phyloP scores from a whole-genome alignment of 108 stramenopile genomes.

The Chaetoceros tenuissimus region DNA sequence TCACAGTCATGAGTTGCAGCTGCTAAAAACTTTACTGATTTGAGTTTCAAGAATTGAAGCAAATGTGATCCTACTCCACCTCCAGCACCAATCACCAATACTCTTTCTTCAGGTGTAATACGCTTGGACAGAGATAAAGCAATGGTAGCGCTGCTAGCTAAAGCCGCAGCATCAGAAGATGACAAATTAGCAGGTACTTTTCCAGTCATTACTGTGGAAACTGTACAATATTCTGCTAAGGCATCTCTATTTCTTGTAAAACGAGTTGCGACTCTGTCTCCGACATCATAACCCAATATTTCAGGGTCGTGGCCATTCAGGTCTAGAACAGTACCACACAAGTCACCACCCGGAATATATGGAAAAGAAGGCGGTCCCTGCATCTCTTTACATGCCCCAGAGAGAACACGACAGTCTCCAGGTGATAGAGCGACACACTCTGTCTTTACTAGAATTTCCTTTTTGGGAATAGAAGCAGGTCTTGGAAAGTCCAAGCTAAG shows the following conservation, averaged over 20 bases:
- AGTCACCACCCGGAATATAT: conserved; percentile 60
- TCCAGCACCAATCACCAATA: conserved; percentile 50
- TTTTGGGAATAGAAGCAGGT: conserved; percentile 17
- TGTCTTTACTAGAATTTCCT: conserved; percentile 30
- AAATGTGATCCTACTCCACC: conserved; percentile 53
- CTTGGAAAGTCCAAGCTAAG: neutral
- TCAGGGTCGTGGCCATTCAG: conserved; percentile 15
- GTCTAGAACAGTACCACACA: conserved; percentile 44
- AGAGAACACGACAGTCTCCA: conserved; percentile 52
- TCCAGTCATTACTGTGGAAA: conserved; percentile 30
- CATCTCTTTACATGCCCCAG: conserved; percentile 40
- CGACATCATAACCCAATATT: conserved; percentile 22
- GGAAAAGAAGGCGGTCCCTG: conserved; percentile 63
- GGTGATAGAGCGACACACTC: conserved; percentile 46
- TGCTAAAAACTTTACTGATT: conserved; percentile 35
- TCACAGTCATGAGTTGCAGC: conserved; percentile 31
- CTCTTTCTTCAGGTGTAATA: conserved; percentile 31
- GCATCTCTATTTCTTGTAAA: conserved; percentile 39
- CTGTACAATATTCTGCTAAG: conserved; percentile 46
- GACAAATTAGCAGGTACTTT: conserved; percentile 30
- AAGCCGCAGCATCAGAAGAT: conserved; percentile 38
- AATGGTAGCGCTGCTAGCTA: conserved; percentile 31
- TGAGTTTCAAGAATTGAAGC: conserved; percentile 25
- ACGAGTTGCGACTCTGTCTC: conserved; percentile 47
- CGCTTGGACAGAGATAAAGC: conserved; percentile 34